These are phyloP conservation scores for Euphorbia lathyris DNA, from an alignment of 345 rosid genomes.

Conservation along the genomic window DNA sequence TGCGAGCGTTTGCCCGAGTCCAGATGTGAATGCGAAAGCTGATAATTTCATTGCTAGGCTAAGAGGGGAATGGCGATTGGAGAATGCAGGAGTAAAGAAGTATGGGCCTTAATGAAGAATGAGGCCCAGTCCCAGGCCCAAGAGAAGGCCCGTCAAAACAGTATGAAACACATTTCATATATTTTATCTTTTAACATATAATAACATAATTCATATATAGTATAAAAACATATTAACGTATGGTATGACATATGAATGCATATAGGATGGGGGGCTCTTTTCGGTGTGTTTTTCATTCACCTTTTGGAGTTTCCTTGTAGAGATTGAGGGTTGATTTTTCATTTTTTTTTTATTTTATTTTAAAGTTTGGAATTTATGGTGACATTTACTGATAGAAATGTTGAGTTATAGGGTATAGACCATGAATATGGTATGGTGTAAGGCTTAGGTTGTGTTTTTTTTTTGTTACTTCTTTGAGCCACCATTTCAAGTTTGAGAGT, in stretches of 20 bases:
- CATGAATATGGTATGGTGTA: background rate
- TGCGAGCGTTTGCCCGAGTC: conserved; percentile 58
- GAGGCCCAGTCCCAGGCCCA: background rate
- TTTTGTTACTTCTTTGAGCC: background rate
- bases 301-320: conserved; percentile 1
- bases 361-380: background rate
- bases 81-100: conserved; percentile 51
- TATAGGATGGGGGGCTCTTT: conserved; percentile 12
- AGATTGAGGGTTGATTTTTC: background rate
- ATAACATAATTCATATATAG: background rate
- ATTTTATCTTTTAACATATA: background rate
- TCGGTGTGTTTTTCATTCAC: conserved; percentile 10
- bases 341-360: no score
- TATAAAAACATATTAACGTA: background rate
- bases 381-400: no score
- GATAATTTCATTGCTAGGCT: conserved; percentile 83
- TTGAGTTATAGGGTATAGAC: background rate
- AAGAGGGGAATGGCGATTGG: conserved; percentile 69
- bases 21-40: conserved; percentile 79
- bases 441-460: conserved; percentile 14
- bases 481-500: background rate
- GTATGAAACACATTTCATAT: background rate
- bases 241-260: background rate
- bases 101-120: conserved; percentile 23
- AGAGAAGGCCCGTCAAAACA: conserved; percentile 3